Evolutionary conservation across 1,284 basidiomycete genomes (phyloP), one percentile per base, ranked within the genome.

Genomic region (Taiwanofungus camphoratus): DNA sequence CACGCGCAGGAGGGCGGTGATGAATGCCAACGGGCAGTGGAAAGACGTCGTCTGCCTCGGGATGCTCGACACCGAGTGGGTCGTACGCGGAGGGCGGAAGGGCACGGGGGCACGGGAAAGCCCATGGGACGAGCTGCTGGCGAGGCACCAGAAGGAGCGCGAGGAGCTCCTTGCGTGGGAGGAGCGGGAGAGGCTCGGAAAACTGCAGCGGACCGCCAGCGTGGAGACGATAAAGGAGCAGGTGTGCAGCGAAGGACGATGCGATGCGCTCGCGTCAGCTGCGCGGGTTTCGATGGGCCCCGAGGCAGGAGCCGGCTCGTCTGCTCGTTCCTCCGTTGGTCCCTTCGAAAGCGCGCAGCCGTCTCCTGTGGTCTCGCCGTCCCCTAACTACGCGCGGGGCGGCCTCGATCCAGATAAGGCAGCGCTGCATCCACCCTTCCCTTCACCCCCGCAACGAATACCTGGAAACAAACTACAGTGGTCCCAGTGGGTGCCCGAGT

Each of bases 121-220:
- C 2, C 52, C 76, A 6, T 85, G 82, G 82, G 81, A 83, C 44
- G 79, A 79, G 54, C 64, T 85, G 44, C 67, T 85, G 39, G 51
- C 54, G 20, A 66, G 82, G 26, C 82, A 85, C 52, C 65, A 76
- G 45, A 60, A 63, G 36, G 82, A 84, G 59, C 65, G 71, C 31
- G 74, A 80, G 48, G 74, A 76, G 43, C 58, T 83, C 21, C 46
- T 81, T 32, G 60, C 55, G 11, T 73, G 74, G 71, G 77, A 83
- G 36, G 61, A 55, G 44, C 44, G 49, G 27, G 38, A 32, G 19
- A 23, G 33, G 31, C 31, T 7, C 11, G 26, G 26, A 15, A 24
- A 21, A 11, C n/a, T 57, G 2, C 53, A 20, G 29, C 53, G 41
- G 37, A 51, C 59, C 20, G 46, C 53, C 18, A 69, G 68, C 48